phyloP scores from a whole-genome alignment of 495 filamentous ascomycete species.

The Xylaria bambusicola region DNA sequence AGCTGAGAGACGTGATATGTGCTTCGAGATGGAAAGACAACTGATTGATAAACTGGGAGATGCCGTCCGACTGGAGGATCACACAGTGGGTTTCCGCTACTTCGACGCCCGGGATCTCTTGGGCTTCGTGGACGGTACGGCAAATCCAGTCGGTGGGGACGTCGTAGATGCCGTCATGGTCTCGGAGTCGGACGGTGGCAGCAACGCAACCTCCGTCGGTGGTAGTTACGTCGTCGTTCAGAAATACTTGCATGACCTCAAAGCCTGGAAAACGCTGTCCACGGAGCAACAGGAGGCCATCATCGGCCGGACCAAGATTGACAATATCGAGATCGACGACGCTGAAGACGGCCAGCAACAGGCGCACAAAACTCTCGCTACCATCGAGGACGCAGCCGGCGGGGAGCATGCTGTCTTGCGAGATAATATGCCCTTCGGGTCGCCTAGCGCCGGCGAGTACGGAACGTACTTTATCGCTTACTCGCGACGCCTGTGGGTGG shows the following conservation, averaged over 20 bases:
- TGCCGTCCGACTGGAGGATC: conserved; percentile 49
- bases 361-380: conserved; percentile 57
- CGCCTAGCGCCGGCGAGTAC: conserved; percentile 53
- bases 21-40: conserved; percentile 60
- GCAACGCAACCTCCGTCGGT: conserved; percentile 41
- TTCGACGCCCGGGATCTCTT: conserved; percentile 61
- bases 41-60: conserved; percentile 52
- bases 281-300: conserved; percentile 57
- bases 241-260: conserved; percentile 59
- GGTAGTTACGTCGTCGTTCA: conserved; percentile 62
- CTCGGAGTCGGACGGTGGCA: conserved; percentile 48
- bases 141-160: conserved; percentile 53
- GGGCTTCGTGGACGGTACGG: conserved; percentile 62
- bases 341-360: conserved; percentile 46
- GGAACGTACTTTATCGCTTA: conserved; percentile 65
- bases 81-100: conserved; percentile 60
- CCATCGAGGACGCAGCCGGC: conserved; percentile 55
- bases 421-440: conserved; percentile 64
- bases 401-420: conserved; percentile 56
- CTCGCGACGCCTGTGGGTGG: conserved; percentile 56
- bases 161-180: conserved; percentile 36
- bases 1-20: conserved; percentile 57
- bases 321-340: conserved; percentile 59
- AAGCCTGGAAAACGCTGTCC: conserved; percentile 46
- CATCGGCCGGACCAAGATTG: conserved; percentile 58